Conservation (phyloP, 441 rosid species). For the Macaranga tanarius region DNA sequence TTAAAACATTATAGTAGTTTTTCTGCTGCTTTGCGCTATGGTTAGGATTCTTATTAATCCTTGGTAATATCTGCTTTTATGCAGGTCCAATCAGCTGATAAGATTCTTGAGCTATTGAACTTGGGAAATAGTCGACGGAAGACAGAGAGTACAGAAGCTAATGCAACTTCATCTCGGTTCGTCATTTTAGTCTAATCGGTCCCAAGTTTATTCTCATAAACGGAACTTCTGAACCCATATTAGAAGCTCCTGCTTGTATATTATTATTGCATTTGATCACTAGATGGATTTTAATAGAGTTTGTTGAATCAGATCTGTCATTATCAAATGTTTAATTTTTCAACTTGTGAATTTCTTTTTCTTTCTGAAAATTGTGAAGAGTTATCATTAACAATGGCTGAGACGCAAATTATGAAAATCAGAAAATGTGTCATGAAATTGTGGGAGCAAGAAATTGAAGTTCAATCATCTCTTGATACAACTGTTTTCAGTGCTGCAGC, state of each 20-base stretch:
- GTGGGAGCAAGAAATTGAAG: neutral
- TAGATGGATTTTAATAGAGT: neutral
- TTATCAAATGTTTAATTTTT: neutral
- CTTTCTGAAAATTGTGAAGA: neutral
- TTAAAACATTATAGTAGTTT: neutral
- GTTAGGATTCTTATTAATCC: constrained; percentile 9
- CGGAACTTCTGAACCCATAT: neutral
- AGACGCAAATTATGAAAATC: neutral
- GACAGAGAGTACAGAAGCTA: constrained; percentile 91
- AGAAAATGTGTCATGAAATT: neutral
- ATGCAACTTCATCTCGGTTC: constrained; percentile 83
- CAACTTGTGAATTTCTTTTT: neutral
- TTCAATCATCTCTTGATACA: neutral
- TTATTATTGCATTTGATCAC: neutral
- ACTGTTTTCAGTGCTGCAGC: neutral
- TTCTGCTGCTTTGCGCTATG: constrained; percentile 8
- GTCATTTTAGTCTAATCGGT: constrained; percentile 11
- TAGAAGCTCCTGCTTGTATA: neutral
- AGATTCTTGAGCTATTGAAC: constrained; percentile 84
- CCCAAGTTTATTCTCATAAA: constrained; percentile 11
- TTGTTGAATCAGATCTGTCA: neutral
- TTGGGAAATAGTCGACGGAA: constrained; percentile 86
- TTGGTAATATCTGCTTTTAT: constrained; percentile 24
- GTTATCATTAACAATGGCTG: neutral
- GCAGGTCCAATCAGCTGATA: constrained; percentile 86